Base-by-base conservation (phyloP, 2,329 filamentous ascomycete genomes). In the Hypomyces rosellus region DNA sequence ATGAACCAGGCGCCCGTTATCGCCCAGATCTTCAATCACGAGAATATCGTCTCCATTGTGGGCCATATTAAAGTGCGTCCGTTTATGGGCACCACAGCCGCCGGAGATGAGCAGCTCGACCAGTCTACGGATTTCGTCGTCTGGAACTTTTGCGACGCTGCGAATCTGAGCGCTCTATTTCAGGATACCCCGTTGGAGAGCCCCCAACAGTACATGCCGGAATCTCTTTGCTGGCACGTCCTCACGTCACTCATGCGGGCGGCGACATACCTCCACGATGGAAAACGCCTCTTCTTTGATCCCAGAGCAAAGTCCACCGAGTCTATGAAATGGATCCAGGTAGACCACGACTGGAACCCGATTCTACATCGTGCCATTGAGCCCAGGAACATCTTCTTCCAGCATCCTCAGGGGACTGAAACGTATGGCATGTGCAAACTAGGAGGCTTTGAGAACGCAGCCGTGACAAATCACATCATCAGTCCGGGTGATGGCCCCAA, bases 151-250 rank as follows among this genome's bases (percentile, higher is more conserved):
- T 78, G 75, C 63, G 73, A 78, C 52, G 75, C 72, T 4, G 76
- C 76, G 34, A 74, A 67, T 38, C 68, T 81, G 34, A 65, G 67
- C 20, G 66, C 67, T 30, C 55, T 80, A 11, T 63, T 77, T 18
- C 42, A 63, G 2, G 58, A 63, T 14, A 55, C 63, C 22, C 56
- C 53, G 4, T 53, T 57, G 14, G 38, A 49, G 25, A 30, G 53
- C 30, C 14, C 54, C 5, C 38, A 49, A 4, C 61, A 59, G 12
- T 75, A 74, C 54, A 59, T 78, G 12, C 76, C 77, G 0, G 78
- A 81, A 56, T 67, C 69, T 2, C 64, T 81, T 12, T 77, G 76
- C 54, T 82, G 78, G 78, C 77, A 81, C 57, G 76, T 81, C 8
- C 65, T 76, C 12, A 59, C 66, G 11, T 74, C 71, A 7, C 61